Base-by-base conservation (phyloP, 176 grass and related monocot species). In the Avena eriantha region DNA sequence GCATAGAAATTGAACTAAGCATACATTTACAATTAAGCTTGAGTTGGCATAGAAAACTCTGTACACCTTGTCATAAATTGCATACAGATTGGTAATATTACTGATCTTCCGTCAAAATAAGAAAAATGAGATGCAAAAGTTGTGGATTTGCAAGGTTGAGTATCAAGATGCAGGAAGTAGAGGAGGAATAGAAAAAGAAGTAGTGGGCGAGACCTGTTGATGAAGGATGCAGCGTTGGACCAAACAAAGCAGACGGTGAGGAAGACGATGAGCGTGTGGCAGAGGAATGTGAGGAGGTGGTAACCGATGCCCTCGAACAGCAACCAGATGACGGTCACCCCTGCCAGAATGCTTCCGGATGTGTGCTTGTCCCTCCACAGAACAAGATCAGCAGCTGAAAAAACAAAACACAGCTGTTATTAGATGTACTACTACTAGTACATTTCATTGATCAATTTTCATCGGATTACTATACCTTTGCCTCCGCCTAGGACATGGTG, bases 281-380 rank as follows among this genome's bases (percentile, higher is more conserved):
- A 93, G 31, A 93, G 79, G 73, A 98, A 92, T n/a, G 96, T 86
- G 21, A 98, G 81, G 24, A 98, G 91, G 74, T 94, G 96, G 87
- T 98, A 98, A 36, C 96, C 93, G 3, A 95, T 90, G 51, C 91
- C 92, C 83, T 95, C 96, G 81, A 98, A 98, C 53, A 98, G 82
- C 84, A 95, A 11, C 96, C 96, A 98, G 22, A 94, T 90, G 23
- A 98, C 86, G 11, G 96, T 98, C 10, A 93, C 87, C 34, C 88
- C 93, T 36, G 82, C 90, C 34, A 98, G 82, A 55, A 95, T 98
- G 73, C 91, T 88, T 7, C 89, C 96, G 2, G 96, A 95, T 22
- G 84, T 81, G 82, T 92, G 83, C 58, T 92, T 98, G 41, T 98
- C 81, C 81, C 96, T 98, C 93, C 96, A 98, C 56, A 98, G 78